phyloP scores from a whole-genome alignment of 164 flowering plant species.

The Houttuynia cordata region DNA sequence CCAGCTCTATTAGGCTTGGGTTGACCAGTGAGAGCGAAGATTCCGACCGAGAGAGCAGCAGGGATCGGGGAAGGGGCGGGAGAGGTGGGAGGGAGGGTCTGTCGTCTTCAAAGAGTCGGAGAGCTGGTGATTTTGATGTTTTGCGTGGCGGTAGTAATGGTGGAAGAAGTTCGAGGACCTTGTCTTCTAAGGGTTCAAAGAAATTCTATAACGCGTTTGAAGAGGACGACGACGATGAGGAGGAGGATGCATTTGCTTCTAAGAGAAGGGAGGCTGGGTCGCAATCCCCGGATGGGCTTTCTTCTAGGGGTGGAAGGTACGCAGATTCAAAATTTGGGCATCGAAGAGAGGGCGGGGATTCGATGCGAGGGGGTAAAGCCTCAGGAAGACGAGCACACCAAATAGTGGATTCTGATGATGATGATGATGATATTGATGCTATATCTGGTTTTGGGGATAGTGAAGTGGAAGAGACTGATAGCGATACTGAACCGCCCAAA shows the following conservation, averaged over 20 bases:
- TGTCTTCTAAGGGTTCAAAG: neutral
- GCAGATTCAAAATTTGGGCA: neutral
- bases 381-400: neutral
- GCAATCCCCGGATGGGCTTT: neutral
- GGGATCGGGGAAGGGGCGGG: neutral
- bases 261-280: neutral
- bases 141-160: neutral
- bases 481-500: neutral
- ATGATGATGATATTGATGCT: neutral
- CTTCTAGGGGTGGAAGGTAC: neutral
- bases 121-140: slow-evolving; percentile 1
- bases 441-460: neutral
- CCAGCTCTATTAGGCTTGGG: neutral
- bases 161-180: neutral
- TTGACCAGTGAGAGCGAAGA: slow-evolving; percentile 4
- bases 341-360: neutral
- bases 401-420: neutral
- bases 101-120: neutral
- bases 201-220: no score
- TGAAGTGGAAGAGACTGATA: neutral
- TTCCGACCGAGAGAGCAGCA: neutral
- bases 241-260: neutral
- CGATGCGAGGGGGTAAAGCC: neutral
- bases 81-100: neutral
- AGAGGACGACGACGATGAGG: neutral